Base-by-base conservation (phyloP, 441 rosid species). In the Croton laevigatus region DNA sequence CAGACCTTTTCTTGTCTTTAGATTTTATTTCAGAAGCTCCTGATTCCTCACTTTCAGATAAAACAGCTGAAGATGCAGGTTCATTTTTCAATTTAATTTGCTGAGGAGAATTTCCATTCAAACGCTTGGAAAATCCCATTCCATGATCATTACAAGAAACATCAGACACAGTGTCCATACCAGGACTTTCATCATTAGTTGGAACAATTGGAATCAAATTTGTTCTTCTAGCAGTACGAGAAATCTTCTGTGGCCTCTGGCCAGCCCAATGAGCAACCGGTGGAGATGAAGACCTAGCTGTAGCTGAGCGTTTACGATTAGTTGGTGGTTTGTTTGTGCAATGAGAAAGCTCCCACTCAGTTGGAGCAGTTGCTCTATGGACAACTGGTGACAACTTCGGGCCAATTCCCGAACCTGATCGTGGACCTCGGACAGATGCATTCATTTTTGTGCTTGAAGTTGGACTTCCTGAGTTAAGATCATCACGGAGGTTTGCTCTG, bases 21-120 rank as follows among this genome's bases (percentile, higher is more conserved):
- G 89, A 88, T 82, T 86, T 89, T 59, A 85, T 87, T 75, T 90
- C 97, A 70, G 96, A 75, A 73, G 90, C 83, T 42, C 92, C 96
- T 44, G 87, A 81, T 65, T 96, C 98, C 80, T 96, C 99, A 81
- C 98, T 90, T 86, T 95, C 99, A 62, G 98, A 91, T 80, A 91
- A 82, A 45, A 85, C 84, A 60, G 94, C 79, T 23, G 93, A 80
- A 70, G 97, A 85, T 76, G 86, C 76, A 59, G 86, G 81, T 22
- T 93, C 99, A 70, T 81, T 80, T 88, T 86, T 93, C 44, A 85
- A 63, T 79, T 86, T 90, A 70, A 88, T 81, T 76, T 83, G 91
- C 68, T 81, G 97, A 75, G 97, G 93, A 80, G 97, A 89, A 80
- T 76, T 90, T 73, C 82, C 84, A 40, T 84, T 78, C 68, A 89